These are phyloP conservation scores for Glomus cerebriforme DNA, from an alignment of 192 early-diverging fungal genomes.

Conservation along the genomic window DNA sequence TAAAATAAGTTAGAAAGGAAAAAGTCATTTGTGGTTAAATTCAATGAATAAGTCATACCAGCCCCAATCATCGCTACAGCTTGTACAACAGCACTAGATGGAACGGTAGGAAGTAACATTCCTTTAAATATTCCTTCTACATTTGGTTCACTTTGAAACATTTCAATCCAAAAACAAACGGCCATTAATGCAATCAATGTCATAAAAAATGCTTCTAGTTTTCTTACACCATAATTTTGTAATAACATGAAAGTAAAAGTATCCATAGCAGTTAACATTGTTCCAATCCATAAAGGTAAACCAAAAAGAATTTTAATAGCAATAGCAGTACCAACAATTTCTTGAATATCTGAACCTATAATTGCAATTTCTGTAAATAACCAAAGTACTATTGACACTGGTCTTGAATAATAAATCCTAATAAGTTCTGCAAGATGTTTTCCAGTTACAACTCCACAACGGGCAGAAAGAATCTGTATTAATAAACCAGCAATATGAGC, in stretches of 20 bases:
- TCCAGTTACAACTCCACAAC: conserved; percentile 67
- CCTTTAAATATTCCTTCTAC: conserved; percentile 51
- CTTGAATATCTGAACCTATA: conserved; percentile 73
- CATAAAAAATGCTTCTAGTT: conserved; percentile 76
- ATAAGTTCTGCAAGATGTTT: conserved; percentile 62
- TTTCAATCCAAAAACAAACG: conserved; percentile 75
- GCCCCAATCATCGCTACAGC: conserved; percentile 69
- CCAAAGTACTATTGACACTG: conserved; percentile 53
- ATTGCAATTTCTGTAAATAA: conserved; percentile 65
- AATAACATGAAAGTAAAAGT: conserved; percentile 76
- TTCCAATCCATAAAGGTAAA: conserved; percentile 68
- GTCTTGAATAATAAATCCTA: conserved; percentile 50
- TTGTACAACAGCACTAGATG: conserved; percentile 57
- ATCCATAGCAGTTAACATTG: conserved; percentile 75
- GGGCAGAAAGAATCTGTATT: conserved; percentile 62
- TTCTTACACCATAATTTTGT: conserved; percentile 63
- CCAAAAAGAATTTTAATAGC: conserved; percentile 78
- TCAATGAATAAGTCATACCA: conserved; percentile 6
- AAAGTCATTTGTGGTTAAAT: not conserved
- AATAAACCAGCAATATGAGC: conserved; percentile 64
- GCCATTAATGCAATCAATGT: conserved; percentile 72
- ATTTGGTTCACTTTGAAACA: conserved; percentile 55
- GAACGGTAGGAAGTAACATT: conserved; percentile 57
- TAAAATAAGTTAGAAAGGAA: not conserved
- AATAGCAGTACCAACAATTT: conserved; percentile 90